Evolutionary conservation across 192 early-diverging fungal genomes (phyloP).

Genomic region (Podila clonocystis): DNA sequence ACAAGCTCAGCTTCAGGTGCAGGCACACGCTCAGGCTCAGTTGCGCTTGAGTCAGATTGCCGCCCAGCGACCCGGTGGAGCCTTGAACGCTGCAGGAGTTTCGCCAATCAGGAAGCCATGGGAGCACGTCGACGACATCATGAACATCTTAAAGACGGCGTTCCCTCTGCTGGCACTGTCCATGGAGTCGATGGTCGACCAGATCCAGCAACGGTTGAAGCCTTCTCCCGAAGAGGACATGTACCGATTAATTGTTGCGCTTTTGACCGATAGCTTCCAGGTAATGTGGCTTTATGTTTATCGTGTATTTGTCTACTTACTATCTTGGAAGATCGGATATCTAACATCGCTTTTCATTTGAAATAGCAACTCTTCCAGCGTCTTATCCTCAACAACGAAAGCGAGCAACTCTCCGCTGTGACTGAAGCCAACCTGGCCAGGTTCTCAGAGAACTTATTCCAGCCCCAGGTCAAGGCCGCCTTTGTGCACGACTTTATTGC

Average conservation of each 20-base stretch:
- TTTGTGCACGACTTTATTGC: conserved; percentile 96
- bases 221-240: conserved; percentile 98
- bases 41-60: conserved; percentile 41
- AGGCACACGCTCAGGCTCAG: conserved; percentile 49
- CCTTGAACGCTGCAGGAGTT: conserved; percentile 31
- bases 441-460: conserved; percentile 88
- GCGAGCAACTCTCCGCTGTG: conserved; percentile 66
- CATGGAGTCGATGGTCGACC: conserved; percentile 99
- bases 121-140: conserved; percentile 94
- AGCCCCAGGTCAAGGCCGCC: conserved; percentile 62
- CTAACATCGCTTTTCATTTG: background rate
- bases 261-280: conserved; percentile 91
- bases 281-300: conserved; percentile 39
- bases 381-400: conserved; percentile 68
- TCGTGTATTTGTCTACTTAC: background rate
- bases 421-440: conserved; percentile 85
- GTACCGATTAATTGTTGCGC: conserved; percentile 92
- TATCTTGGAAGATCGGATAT: background rate
- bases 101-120: conserved; percentile 71
- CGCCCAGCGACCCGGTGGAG: conserved; percentile 30
- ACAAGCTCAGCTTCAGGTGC: conserved; percentile 44
- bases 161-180: conserved; percentile 93
- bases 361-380: conserved; percentile 73
- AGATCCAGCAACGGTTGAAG: conserved; percentile 94
- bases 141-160: conserved; percentile 93